Base-by-base conservation (phyloP, 176 grass and related monocot genomes). In the Carex pumila region DNA sequence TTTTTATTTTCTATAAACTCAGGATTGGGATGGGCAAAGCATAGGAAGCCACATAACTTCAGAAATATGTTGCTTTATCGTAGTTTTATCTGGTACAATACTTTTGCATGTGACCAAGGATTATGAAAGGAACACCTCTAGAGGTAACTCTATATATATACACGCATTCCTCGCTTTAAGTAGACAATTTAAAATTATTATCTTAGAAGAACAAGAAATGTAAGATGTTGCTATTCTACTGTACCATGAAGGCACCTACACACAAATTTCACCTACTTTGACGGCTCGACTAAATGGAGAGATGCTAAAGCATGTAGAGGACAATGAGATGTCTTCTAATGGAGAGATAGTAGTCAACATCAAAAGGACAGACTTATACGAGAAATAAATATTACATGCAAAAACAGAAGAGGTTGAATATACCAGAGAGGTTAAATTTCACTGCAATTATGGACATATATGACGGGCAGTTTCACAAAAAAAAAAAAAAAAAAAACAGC, bases 1-100 rank as follows among this genome's bases (percentile, higher is more conserved):
- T 13, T 79, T n/a, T 19, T 61, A 76, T 8, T 53, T 54, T 49
- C 19, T 18, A 71, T 84, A 61, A 70, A 49, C 50, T 68, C 88
- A 99, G 97, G 93, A 99, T 69, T 99, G 97, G 97, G 89, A 94
- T 85, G 93, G 88, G 79, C 93, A 96, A 92, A 87, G 81, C 80
- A 60, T 84, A 65, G 97, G 97, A 94, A 99, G 85, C n/a, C n/a
- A n/a, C 85, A 84, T 99, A 73, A 87, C 79, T 75, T 99, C 97
- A 79, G 97, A 89, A 86, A 94, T 99, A 85, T 99, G 93, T 82
- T 93, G 97, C 49, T 91, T 99, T 90, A 81, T 96, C 32, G 91
- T 99, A 5, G 93, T 99, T 54, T 89, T 96, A 39, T 99, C 97
- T 0, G 97, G 93, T 47, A 99, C 97, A 66, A 94, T 96, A 58